Evolutionary conservation across 306 rosid genomes (phyloP), one percentile per base, ranked within the genome.

Genomic region (Trifolium dubium): DNA sequence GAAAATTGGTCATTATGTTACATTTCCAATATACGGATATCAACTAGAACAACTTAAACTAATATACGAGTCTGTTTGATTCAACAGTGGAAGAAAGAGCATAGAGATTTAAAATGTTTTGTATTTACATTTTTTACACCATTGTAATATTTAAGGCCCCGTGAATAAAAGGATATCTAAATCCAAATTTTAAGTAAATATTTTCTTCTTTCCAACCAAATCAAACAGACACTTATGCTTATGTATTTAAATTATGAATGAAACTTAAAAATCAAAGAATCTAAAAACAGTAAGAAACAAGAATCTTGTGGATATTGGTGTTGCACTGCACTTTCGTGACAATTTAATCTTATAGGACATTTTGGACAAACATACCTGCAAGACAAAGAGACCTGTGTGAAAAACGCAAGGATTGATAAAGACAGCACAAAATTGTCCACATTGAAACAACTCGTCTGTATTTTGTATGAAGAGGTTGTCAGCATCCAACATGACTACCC

Each of bases 381-480:
- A 75, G 64, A 92, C 98, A 47, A 92, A 92, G 78, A 92, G 98
- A 54, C 98, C 98, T 0, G 98, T 92, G 67, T 92, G 98, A 75
- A 92, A 90, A 66, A 88, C 82, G 65, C 98, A 92, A 64, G 98
- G 98, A 55, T 92, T 92, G 81, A 92, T 92, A 73, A 90, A 92
- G 81, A 83, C 96, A 0, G 98, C 98, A 79, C 97, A 93, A 8
- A 93, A 93, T 17, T 89, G 92, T 32, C 98, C 98, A 46, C 98
- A 93, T 56, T 86, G 90, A 81, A 93, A 93, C 62, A 93, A 71
- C 76, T 93, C 98, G 8, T 87, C 98, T 0, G 97, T 89, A 11
- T 85, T 89, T 0, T 73, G 87, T 7, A 93, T 92, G 78, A 93
- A 93, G 53, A 90, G 95, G 80, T 93, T 93, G 77, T 93, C 98